phyloP scores from a whole-genome alignment of 768 basidiomycete genomes.

The Leccinum truebloodii region DNA sequence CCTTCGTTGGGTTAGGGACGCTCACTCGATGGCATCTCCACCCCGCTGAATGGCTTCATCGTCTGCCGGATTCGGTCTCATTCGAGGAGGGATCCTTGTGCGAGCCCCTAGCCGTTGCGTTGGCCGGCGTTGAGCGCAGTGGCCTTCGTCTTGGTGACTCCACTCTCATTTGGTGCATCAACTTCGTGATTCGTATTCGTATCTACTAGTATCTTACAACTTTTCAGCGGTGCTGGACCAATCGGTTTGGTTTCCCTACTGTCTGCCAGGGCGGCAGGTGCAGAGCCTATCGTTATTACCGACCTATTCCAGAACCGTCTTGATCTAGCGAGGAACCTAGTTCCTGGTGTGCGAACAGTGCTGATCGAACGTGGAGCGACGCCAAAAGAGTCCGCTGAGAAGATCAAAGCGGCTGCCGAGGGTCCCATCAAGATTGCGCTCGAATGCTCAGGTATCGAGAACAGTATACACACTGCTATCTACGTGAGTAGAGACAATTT shows the following conservation, averaged over 20 bases:
- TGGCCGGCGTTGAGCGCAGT: slow-evolving; percentile 67
- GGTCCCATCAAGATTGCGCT: slow-evolving; percentile 51
- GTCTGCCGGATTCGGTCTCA: slow-evolving; percentile 58
- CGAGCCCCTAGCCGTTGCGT: slow-evolving; percentile 65
- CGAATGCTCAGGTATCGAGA: slow-evolving; percentile 67
- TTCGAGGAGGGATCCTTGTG: slow-evolving; percentile 71
- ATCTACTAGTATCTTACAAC: slow-evolving; percentile 13
- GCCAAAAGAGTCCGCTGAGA: slow-evolving; percentile 50
- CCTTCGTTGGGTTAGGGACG: slow-evolving; percentile 43
- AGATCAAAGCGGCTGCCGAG: slow-evolving; percentile 53
- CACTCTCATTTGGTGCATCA: slow-evolving; percentile 54
- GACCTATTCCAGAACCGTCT: slow-evolving; percentile 66
- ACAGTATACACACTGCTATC: slow-evolving; percentile 59
- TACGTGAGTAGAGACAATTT: slow-evolving; percentile 40
- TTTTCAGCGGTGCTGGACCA: slow-evolving; percentile 60
- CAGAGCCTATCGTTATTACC: slow-evolving; percentile 69
- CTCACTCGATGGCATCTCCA: slow-evolving; percentile 67
- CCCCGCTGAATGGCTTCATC: slow-evolving; percentile 68
- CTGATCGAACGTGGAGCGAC: slow-evolving; percentile 49
- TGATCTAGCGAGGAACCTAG: slow-evolving; percentile 63
- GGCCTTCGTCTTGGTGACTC: slow-evolving; percentile 66
- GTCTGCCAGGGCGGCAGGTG: slow-evolving; percentile 66
- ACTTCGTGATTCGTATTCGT: not conserved
- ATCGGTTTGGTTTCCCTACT: slow-evolving; percentile 65
- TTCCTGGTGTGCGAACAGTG: slow-evolving; percentile 58